phyloP scores from a whole-genome alignment of 768 basidiomycete species.

The Coprinopsis marcescibilis region DNA sequence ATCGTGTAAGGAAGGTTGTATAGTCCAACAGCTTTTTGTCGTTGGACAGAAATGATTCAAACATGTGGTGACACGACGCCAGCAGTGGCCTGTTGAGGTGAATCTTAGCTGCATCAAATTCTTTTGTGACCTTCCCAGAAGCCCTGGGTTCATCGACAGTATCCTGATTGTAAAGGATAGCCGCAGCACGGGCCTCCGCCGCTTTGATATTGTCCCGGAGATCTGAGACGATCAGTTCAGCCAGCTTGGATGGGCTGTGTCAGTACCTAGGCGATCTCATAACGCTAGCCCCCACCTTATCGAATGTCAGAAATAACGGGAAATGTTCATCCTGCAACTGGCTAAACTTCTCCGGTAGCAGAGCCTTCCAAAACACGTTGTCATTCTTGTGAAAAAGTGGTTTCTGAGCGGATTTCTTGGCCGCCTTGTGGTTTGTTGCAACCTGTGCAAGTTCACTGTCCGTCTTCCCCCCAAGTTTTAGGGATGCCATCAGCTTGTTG shows the following conservation, averaged over 20 bases:
- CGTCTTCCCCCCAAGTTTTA: constrained; percentile 29
- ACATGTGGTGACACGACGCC: no score
- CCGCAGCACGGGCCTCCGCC: constrained; percentile 28
- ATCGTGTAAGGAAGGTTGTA: constrained; percentile 38
- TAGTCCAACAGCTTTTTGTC: constrained; percentile 35
- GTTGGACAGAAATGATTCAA: no score
- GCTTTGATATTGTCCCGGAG: constrained; percentile 37
- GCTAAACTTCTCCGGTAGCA: constrained; percentile 50
- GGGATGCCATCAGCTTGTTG: constrained; percentile 40
- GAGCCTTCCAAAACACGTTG: constrained; percentile 29
- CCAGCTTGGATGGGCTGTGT: background rate
- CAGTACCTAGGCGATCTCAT: background rate
- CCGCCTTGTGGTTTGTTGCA: constrained; percentile 2
- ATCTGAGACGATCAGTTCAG: background rate
- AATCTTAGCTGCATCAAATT: no score
- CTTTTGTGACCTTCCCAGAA: no score
- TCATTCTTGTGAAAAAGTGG: constrained; percentile 38
- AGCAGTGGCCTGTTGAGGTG: no score
- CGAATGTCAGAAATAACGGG: constrained; percentile 64
- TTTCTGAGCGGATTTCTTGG: constrained; percentile 6
- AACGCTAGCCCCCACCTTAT: constrained; percentile 36
- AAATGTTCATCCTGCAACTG: constrained; percentile 55
- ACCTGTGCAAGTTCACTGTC: constrained; percentile 31
- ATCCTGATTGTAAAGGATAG: no score
- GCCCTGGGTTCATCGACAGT: no score